These are phyloP conservation scores for Xylaria venustula DNA, from an alignment of 495 filamentous ascomycete species.

Conservation along the genomic window DNA sequence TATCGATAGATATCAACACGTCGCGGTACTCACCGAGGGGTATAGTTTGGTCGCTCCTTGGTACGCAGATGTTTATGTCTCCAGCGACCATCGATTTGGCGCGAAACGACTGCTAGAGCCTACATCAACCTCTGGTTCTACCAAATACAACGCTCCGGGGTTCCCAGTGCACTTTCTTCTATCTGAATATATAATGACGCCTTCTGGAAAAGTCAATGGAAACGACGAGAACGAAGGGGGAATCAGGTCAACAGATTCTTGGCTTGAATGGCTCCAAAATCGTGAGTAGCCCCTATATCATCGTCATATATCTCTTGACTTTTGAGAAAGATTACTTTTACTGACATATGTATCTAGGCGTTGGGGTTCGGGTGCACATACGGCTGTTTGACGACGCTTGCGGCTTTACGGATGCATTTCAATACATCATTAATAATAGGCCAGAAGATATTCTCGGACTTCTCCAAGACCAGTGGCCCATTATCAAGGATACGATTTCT, in stretches of 20 bases:
- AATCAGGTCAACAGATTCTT: background rate
- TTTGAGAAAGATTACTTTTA: too few species aligned
- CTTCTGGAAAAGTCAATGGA: background rate
- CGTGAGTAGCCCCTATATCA: background rate
- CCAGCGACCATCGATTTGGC: slow-evolving; percentile 21
- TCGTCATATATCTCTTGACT: too few species aligned
- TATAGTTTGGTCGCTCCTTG: background rate
- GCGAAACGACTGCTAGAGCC: slow-evolving; percentile 18
- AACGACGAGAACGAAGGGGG: background rate
- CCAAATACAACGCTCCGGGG: background rate
- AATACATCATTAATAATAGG: background rate
- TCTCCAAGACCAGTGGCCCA: background rate
- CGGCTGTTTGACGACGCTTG: background rate
- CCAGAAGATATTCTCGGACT: background rate
- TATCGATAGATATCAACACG: background rate
- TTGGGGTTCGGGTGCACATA: background rate
- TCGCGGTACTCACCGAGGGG: background rate
- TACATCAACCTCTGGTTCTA: background rate
- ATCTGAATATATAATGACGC: background rate
- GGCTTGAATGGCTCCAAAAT: background rate
- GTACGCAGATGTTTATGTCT: slow-evolving; percentile 17
- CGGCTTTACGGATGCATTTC: background rate
- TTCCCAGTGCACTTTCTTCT: background rate
- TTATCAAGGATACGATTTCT: background rate
- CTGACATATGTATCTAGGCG: background rate